Conservation (phyloP, 176 grass and related monocot species). For the Eremochloa ophiuroides region DNA sequence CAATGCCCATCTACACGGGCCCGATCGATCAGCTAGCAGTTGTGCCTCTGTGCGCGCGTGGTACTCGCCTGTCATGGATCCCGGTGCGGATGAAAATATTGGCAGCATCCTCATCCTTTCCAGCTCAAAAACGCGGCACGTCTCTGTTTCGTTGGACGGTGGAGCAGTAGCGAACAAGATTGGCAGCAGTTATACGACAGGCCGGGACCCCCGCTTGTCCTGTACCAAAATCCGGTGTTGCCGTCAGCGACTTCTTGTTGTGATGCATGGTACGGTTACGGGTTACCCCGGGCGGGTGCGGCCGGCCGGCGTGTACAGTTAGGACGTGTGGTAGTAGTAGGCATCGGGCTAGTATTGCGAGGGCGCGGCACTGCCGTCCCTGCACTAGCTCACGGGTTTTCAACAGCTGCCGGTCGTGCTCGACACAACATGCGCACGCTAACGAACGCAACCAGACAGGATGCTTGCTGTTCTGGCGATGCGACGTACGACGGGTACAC, state of each 20-base stretch:
- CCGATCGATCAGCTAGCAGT: not conserved
- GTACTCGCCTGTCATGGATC: slow-evolving; percentile 23
- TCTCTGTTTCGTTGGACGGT: not conserved
- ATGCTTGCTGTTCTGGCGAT: not conserved
- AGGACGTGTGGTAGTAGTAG: too few relatives aligned
- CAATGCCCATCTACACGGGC: not conserved
- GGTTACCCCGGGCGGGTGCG: not conserved
- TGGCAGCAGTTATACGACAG: not conserved
- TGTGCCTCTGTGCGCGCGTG: not conserved
- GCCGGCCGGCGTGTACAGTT: not conserved
- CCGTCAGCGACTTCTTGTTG: not conserved
- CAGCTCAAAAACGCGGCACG: not conserved
- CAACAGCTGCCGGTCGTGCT: not conserved
- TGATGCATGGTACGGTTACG: too few relatives aligned
- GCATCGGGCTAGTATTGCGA: too few relatives aligned
- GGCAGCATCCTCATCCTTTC: not conserved
- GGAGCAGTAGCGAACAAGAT: not conserved
- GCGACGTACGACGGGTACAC: not conserved
- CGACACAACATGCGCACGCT: not conserved
- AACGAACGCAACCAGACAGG: not conserved
- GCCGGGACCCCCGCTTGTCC: not conserved
- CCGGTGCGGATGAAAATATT: not conserved
- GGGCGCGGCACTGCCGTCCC: not conserved
- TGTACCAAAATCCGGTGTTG: not conserved
- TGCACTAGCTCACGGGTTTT: not conserved